Percentiles rank a stretch among this genome's conserved stretches.
These are phyloP conservation scores for Apiotrichum sp. DNA, from an alignment of 1,284 basidiomycete genomes.

Conservation along the genomic window DNA sequence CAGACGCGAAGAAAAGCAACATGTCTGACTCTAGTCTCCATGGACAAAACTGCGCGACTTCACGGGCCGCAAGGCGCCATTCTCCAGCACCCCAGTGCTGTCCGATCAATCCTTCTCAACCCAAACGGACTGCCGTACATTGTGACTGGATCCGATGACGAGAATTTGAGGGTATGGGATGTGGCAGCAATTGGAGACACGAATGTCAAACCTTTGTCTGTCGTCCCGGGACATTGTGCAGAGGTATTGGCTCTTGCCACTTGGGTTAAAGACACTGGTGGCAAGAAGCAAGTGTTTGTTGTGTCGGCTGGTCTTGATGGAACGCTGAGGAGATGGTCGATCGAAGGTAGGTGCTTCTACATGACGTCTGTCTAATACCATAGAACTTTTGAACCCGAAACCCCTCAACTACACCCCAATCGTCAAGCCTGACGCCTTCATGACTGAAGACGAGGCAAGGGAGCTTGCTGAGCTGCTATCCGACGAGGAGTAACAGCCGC, in stretches of 20 bases:
- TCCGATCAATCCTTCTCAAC: slow-evolving; percentile 66
- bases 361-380: background rate
- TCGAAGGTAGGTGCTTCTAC: slow-evolving; percentile 55
- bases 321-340: slow-evolving; percentile 73
- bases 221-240: slow-evolving; percentile 78
- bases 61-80: slow-evolving; percentile 46
- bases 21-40: slow-evolving; percentile 57
- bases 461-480: slow-evolving; percentile 74
- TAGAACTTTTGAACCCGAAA: slow-evolving; percentile 37
- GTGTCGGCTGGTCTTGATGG: slow-evolving; percentile 75
- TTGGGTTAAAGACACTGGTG: slow-evolving; percentile 57
- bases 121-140: slow-evolving; percentile 54
- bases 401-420: slow-evolving; percentile 24
- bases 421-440: slow-evolving; percentile 14
- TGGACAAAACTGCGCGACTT: slow-evolving; percentile 74
- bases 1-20: too few species aligned
- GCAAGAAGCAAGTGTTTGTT: slow-evolving; percentile 53
- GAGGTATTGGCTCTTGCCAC: slow-evolving; percentile 67
- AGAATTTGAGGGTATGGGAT: slow-evolving; percentile 62
- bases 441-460: slow-evolving; percentile 46
- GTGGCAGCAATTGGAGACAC: slow-evolving; percentile 40
- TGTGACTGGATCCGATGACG: slow-evolving; percentile 66
- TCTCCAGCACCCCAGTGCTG: slow-evolving; percentile 58
- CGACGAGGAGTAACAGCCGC: slow-evolving; percentile 30
- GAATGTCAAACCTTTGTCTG: slow-evolving; percentile 47